Conservation (phyloP, 306 rosid species). For the Astragalus glycyphyllos region DNA sequence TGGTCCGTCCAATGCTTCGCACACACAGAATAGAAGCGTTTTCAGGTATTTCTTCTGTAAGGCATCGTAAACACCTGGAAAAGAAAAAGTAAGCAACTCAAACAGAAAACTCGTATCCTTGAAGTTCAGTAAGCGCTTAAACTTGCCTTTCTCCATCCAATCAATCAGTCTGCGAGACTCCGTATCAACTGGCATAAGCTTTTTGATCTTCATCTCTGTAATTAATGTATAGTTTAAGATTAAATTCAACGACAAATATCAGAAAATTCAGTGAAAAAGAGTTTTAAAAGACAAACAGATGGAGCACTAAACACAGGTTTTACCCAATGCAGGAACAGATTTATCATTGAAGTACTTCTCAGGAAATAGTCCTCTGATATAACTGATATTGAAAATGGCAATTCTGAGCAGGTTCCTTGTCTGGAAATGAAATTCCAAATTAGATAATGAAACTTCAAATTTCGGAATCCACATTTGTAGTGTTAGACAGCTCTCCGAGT, state of each 20-base stretch:
- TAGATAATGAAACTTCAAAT: constrained; percentile 13
- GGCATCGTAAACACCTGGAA: constrained; percentile 90
- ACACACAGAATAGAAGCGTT: constrained; percentile 85
- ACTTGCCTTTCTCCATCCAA: constrained; percentile 95
- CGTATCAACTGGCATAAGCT: constrained; percentile 89
- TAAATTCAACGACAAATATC: constrained; percentile 33
- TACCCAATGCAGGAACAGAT: constrained; percentile 94
- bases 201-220: constrained; percentile 94
- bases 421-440: constrained; percentile 50
- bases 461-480: constrained; percentile 20
- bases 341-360: constrained; percentile 94
- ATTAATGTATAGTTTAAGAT: constrained; percentile 33
- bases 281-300: not conserved
- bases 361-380: constrained; percentile 95
- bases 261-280: not conserved
- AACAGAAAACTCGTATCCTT: not conserved
- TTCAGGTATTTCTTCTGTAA: constrained; percentile 84
- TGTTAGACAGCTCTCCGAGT: not conserved
- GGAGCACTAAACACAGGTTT: constrained; percentile 14
- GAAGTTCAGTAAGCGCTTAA: constrained; percentile 27
- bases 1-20: constrained; percentile 85
- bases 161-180: constrained; percentile 95
- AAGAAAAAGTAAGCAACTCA: constrained; percentile 14
- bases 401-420: constrained; percentile 96
- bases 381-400: constrained; percentile 93